Conservation (phyloP, 108 stramenopile species). For the Pseudonitzschia multiseries region DNA sequence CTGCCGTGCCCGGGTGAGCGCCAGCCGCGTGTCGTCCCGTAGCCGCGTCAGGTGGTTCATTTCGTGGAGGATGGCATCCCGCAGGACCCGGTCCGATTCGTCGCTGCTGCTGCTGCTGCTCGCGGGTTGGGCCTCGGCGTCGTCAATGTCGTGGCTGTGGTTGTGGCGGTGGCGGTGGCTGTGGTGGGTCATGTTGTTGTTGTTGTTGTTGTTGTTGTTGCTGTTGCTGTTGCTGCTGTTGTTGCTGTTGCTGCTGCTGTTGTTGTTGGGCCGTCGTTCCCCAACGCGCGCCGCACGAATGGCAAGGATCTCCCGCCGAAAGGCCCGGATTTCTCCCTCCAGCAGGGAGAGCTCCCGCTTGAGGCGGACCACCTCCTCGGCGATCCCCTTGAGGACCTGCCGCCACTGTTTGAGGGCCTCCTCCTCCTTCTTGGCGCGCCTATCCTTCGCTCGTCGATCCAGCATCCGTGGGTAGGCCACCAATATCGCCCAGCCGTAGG, state of each 20-base stretch:
- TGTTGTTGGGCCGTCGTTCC: too few relatives aligned
- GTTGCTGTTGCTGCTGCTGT: background rate
- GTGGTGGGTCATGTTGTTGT: background rate
- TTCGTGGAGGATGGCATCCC: constrained; percentile 12
- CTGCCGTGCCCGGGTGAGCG: constrained; percentile 8
- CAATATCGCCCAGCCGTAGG: constrained; percentile 11
- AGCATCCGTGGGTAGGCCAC: constrained; percentile 20
- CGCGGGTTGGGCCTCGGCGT: background rate
- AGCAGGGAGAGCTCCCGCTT: constrained; percentile 12
- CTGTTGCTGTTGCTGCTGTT: background rate
- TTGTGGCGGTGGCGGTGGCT: background rate
- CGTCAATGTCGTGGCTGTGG: background rate
- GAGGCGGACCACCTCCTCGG: constrained; percentile 12
- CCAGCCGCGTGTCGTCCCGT: constrained; percentile 10
- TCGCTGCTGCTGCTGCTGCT: background rate
- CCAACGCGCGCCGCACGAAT: constrained; percentile 5
- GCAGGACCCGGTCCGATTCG: constrained; percentile 3
- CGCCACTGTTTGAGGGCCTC: background rate
- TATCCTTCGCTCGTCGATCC: constrained; percentile 12
- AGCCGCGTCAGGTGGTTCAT: constrained; percentile 18
- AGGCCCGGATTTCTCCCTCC: constrained; percentile 20
- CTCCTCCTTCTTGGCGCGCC: background rate
- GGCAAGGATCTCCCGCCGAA: constrained; percentile 20
- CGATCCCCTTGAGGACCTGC: background rate
- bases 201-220: background rate